Conservation (phyloP, 805 yeast genomes). For the Alloascoidea hylecoeti region DNA sequence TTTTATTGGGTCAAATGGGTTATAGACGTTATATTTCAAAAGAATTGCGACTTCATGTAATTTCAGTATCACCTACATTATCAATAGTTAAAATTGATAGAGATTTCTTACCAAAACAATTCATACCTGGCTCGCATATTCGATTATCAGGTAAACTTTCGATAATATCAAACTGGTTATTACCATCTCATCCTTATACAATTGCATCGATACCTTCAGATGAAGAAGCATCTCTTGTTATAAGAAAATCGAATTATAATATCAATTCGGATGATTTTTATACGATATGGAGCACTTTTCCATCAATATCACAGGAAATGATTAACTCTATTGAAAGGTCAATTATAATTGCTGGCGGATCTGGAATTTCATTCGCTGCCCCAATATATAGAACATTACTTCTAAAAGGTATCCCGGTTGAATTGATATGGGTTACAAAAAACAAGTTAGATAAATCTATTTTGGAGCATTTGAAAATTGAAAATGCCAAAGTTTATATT, state of each 20-base stretch:
- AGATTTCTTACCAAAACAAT: constrained; percentile 20
- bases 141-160: constrained; percentile 15
- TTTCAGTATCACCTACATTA: constrained; percentile 31
- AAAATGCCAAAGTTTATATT: neutral
- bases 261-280: constrained; percentile 17
- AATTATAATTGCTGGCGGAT: constrained; percentile 50
- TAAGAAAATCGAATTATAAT: constrained; percentile 23
- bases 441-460: constrained; percentile 25
- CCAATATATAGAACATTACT: constrained; percentile 65
- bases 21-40: constrained; percentile 29
- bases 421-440: constrained; percentile 78
- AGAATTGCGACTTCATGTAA: constrained; percentile 16
- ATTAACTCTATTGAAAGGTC: constrained; percentile 8
- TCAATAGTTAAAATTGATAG: constrained; percentile 36
- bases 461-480: constrained; percentile 1
- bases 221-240: constrained; percentile 19
- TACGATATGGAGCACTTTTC: constrained; percentile 26
- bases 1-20: constrained; percentile 43
- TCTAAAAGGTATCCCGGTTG: constrained; percentile 62
- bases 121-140: constrained; percentile 37
- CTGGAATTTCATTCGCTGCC: constrained; percentile 70
- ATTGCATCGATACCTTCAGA: constrained; percentile 40
- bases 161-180: constrained; percentile 12
- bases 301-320: constrained; percentile 15
- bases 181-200: constrained; percentile 21